Base-by-base conservation (phyloP, 179 eudicot genomes). In the Carnegiea gigantea region DNA sequence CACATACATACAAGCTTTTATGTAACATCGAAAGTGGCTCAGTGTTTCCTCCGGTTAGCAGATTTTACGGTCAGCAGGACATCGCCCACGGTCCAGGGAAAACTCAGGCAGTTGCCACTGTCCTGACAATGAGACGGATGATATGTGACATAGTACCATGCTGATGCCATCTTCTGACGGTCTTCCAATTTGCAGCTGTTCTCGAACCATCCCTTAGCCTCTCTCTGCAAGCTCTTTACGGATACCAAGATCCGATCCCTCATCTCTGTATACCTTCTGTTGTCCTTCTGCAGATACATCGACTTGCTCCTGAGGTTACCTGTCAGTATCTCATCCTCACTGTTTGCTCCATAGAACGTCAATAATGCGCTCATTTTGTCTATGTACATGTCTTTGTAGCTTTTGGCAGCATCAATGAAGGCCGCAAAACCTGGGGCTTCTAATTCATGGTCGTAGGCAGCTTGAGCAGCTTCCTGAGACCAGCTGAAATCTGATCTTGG, bases 131-230 rank as follows among this genome's bases (percentile, higher is more conserved):
- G 88, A 65, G 82, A 81, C 1, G 92, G 91, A 78, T 93, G 96
- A 77, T 95, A 95, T 24, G 98, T 88, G 44, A 95, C 97, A 76
- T 92, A 87, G 83, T 94, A 95, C 99, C 99, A 95, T 15, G 99
- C 99, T 0, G 99, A 91, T 3, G 99, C 98, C 96, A 95, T 59
- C 84, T 85, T 89, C 82, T 81, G 84, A 18, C 85, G 86, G 44
- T 94, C 92, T 18, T 81, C 62, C 24, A 7, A 79, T 21, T 62
- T 18, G 76, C 97, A 91, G 79, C 92, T 86, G 38, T 79, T 79
- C 82, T 87, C 85, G 10, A 96, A 93, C 99, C 96, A 92, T 59
- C 89, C 96, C 80, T 87, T 92, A 2, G 91, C 96, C 78, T 96
- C 99, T 85, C 83, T 92, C 77, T 85, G 90, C 26, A 96, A 75